phyloP scores from a whole-genome alignment of 2,329 filamentous ascomycete species.

The Didymella glomerata region DNA sequence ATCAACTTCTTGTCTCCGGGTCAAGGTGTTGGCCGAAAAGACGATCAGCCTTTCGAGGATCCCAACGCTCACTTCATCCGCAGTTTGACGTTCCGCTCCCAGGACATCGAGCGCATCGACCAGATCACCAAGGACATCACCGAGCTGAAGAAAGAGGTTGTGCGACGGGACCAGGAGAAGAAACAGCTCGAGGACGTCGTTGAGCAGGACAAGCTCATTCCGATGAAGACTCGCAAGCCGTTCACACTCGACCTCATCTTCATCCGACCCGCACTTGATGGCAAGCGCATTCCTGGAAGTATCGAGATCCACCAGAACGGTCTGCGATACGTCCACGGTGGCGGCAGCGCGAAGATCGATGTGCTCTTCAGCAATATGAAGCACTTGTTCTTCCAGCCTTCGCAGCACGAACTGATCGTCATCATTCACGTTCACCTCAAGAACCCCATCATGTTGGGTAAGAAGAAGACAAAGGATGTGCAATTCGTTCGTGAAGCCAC shows the following conservation, averaged over 20 bases:
- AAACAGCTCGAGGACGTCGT: conserved; percentile 99
- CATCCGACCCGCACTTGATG: conserved; percentile 92
- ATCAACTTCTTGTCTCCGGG: conserved; percentile 98
- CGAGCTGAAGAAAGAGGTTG: conserved; percentile 91
- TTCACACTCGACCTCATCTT: conserved; percentile 92
- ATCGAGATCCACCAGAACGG: conserved; percentile 99
- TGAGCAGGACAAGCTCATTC: conserved; percentile 95
- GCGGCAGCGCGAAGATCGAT: conserved; percentile 82
- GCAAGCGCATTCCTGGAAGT: conserved; percentile 93
- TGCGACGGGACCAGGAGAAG: conserved; percentile 96
- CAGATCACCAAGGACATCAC: conserved; percentile 93
- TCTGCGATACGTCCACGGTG: conserved; percentile 88
- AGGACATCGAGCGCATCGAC: conserved; percentile 85
- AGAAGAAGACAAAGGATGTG: conserved; percentile 98
- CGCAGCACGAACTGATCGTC: conserved; percentile 93
- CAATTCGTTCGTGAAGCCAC: conserved; percentile 98
- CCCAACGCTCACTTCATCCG: conserved; percentile 94
- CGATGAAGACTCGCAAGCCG: conserved; percentile 92
- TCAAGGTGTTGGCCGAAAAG: conserved; percentile 95
- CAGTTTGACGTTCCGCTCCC: conserved; percentile 92
- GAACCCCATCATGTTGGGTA: conserved; percentile 97
- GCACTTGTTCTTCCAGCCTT: conserved; percentile 98
- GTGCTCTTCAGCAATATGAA: conserved; percentile 98
- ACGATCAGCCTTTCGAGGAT: conserved; percentile 98
- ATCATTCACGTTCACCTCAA: conserved; percentile 98